Evolutionary conservation across 257 asterid genomes (phyloP), one percentile per base, ranked within the genome.

Genomic region (Ligustrum vulgare): DNA sequence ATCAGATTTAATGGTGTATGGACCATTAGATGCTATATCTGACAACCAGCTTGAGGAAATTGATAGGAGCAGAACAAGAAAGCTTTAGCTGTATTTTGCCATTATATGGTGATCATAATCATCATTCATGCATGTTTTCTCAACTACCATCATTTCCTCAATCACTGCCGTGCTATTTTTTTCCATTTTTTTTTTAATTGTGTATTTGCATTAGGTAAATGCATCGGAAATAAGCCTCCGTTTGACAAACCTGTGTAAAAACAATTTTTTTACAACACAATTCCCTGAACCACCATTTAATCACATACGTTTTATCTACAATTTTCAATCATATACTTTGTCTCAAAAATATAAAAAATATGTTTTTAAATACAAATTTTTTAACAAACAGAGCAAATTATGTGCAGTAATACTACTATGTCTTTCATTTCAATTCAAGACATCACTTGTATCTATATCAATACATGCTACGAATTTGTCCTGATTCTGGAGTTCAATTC

Each of bases 121-220:
- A 47, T 47, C 22, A 13, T 16, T 2, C 18, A 43, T 43, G 49
- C 33, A 58, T 22, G 15, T 20, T 58, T 58, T 22, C 33, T 58
- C 33, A 58, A 58, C 66, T 12, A 58, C 66, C 66, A 60, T 60
- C 28, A 56, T 56, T n/a, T 56, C 64, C 31, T 60, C 54, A 51
- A n/a, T 51, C 62, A 51, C 11, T 28, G 31, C 31, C 31, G 31
- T 28, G 31, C 31, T n/a, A n/a, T n/a, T n/a, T n/a, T n/a, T n/a
- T n/a, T n/a, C n/a, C n/a, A n/a, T n/a, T n/a, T n/a, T n/a, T n/a
- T n/a, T n/a, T n/a, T n/a, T n/a, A n/a, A n/a, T n/a, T n/a, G n/a
- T n/a, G n/a, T n/a, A n/a, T n/a, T n/a, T n/a, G n/a, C n/a, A n/a
- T n/a, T n/a, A n/a, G n/a, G n/a, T n/a, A n/a, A n/a, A n/a, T n/a